Evolutionary conservation across 768 basidiomycete genomes (phyloP), one percentile per base, ranked within the genome.

Genomic region (Boletus tomentosulus): DNA sequence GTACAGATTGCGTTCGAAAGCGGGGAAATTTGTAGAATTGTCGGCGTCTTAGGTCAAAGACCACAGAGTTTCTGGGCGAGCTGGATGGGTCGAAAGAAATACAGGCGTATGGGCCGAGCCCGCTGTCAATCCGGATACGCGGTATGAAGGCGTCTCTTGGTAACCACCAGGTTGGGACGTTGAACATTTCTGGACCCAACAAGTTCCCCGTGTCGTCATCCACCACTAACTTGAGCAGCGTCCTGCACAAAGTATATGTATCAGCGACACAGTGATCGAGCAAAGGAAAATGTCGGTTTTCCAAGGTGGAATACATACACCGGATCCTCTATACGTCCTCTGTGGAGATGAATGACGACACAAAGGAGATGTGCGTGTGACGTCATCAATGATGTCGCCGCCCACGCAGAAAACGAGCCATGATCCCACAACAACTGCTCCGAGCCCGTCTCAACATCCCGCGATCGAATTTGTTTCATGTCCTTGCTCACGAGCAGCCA

Each of bases 21-120:
- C 38, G 48, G 12, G 63, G 63, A 22, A 60, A 64, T 42, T 62
- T 66, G 53, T 57, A 60, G 49, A 62, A 63, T 22, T 28, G 64
- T 35, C 60, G 54, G 27, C 6, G 30, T 13, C 24, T 38, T 4
- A 54, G 38, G 51, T 63, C 57, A 37, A 63, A 63, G 6, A 64
- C 24, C 37, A 66, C 25, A 0, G 60, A 52, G 10, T 59, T 50
- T 12, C 43, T 51, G 24, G 60, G 63, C 22, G 55, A 53, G 24
- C 39, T 54, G 4, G 51, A n/a, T 2, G 53, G 9, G 44, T 48
- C 48, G 38, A 65, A 53, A 15, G 57, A 55, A 41, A 65, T 34
- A 6, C 57, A 59, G 4, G 22, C 60, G 22, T 60, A 66, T 1
- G 63, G 57, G 9, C 51, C 51, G 1, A 55, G 50, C 5, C 53